Evolutionary conservation across 129 eudicot species (phyloP).

Genomic region (Heracleum sosnowskyi): DNA sequence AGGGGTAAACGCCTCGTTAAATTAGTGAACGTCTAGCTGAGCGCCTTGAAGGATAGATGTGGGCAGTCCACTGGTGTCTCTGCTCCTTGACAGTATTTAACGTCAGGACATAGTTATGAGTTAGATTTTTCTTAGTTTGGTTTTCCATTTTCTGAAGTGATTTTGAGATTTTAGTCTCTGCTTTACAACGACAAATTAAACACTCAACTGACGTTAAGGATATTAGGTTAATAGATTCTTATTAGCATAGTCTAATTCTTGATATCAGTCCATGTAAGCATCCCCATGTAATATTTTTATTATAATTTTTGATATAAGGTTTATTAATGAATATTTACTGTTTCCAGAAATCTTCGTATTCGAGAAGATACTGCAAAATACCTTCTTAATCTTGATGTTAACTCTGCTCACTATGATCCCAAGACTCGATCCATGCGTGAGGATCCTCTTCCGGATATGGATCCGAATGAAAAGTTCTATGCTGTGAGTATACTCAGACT

Average conservation of each 20-base stretch:
- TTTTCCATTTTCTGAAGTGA: neutral
- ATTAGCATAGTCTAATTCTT: too few species aligned
- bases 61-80: neutral
- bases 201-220: neutral
- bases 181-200: neutral
- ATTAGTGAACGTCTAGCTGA: neutral
- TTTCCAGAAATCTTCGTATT: constrained; percentile 63
- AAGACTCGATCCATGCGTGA: constrained; percentile 96
- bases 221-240: neutral
- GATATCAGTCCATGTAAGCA: too few species aligned
- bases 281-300: neutral
- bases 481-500: constrained; percentile 35
- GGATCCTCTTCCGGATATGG: constrained; percentile 95
- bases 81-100: neutral
- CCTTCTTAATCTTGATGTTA: constrained; percentile 82
- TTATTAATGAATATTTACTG: neutral
- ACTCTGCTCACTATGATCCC: constrained; percentile 91
- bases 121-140: too few species aligned
- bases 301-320: neutral
- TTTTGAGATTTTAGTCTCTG: neutral
- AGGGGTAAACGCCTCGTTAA: neutral
- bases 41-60: neutral
- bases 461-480: constrained; percentile 80
- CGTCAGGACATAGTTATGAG: neutral
- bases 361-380: constrained; percentile 93